Conservation (phyloP, 306 rosid genomes). For the Inga leiocalycina region DNA sequence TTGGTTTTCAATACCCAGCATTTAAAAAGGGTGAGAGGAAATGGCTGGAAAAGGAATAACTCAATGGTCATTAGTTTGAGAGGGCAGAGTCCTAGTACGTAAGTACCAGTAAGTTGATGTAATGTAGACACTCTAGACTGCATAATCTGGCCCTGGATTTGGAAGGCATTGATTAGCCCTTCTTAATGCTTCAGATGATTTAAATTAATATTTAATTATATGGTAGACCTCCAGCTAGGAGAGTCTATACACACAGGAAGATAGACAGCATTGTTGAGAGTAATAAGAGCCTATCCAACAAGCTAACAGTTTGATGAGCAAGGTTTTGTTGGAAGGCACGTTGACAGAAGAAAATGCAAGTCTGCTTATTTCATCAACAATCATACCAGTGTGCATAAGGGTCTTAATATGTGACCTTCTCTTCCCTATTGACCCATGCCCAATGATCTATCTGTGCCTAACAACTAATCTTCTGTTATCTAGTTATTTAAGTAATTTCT, state of each 20-base stretch:
- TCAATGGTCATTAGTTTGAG: conserved; percentile 4
- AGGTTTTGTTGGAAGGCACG: not conserved
- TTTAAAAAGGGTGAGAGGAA: not conserved
- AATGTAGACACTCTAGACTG: not conserved
- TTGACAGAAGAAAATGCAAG: not conserved
- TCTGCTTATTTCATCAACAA: not conserved
- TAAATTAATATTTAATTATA: not conserved
- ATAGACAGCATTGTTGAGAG: not conserved
- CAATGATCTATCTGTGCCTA: not conserved
- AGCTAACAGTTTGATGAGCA: not conserved
- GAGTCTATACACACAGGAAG: not conserved
- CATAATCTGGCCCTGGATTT: conserved; percentile 18
- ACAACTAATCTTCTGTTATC: not conserved
- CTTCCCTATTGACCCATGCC: not conserved
- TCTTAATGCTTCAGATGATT: conserved; percentile 11
- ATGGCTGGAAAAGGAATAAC: not conserved
- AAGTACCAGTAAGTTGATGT: not conserved
- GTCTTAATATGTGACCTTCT: not conserved
- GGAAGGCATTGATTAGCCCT: conserved; percentile 2
- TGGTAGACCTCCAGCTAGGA: not conserved
- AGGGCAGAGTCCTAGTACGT: not conserved
- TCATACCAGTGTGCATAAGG: too few species aligned
- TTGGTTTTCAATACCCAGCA: not conserved
- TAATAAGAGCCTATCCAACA: not conserved
- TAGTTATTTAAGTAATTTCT: not conserved